Percentiles rank a stretch among this genome's conserved stretches.
Conservation (phyloP, 345 rosid genomes). For the Syzygium oleosum region DNA sequence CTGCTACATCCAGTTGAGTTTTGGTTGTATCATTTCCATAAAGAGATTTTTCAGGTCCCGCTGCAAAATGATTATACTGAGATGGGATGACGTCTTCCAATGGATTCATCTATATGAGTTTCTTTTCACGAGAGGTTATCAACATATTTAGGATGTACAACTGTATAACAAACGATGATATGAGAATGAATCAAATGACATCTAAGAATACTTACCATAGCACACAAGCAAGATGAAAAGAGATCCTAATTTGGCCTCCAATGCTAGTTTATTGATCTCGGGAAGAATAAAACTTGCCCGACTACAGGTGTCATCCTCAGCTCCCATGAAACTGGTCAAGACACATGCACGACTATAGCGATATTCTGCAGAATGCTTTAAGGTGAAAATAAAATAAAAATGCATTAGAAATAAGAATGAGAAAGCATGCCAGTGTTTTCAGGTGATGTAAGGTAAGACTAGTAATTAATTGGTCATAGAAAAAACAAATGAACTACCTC, state of each 20-base stretch:
- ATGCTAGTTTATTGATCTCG: conserved; percentile 63
- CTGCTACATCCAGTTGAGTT: conserved; percentile 42
- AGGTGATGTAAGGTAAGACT: background rate
- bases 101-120: background rate
- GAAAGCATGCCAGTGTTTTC: background rate
- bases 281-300: conserved; percentile 81
- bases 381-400: conserved; percentile 16
- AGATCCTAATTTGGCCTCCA: conserved; percentile 76
- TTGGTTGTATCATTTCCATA: conserved; percentile 54
- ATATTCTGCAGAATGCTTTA: conserved; percentile 86
- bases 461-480: background rate
- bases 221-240: conserved; percentile 77
- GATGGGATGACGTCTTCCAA: background rate
- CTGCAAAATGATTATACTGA: conserved; percentile 22
- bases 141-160: background rate
- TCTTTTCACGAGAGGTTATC: background rate
- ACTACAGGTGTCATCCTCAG: conserved; percentile 53
- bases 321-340: conserved; percentile 65
- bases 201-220: conserved; percentile 47
- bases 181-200: background rate
- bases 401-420: background rate
- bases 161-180: conserved; percentile 3
- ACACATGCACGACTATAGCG: conserved; percentile 74
- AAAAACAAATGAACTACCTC: conserved; percentile 43
- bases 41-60: conserved; percentile 59